Evolutionary conservation across 768 basidiomycete genomes (phyloP), one percentile per base, ranked within the genome.

Genomic region (Thelephora ganbajun): DNA sequence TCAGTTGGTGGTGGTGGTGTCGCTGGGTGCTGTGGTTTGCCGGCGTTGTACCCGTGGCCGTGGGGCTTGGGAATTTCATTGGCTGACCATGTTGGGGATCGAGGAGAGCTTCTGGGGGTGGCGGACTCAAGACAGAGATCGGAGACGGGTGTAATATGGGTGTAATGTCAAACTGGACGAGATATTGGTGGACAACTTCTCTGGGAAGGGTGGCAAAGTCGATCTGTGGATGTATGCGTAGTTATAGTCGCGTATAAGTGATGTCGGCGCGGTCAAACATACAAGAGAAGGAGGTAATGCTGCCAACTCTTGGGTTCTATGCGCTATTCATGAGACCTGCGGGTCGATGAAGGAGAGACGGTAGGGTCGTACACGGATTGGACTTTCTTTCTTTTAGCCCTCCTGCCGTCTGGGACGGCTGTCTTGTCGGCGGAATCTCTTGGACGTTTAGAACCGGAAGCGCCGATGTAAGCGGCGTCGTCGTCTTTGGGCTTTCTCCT

Each of bases 141-240:
- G 88, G 84, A 11, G 80, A 79, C 16, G 87, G 87, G 52, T 76
- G 72, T 42, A 90, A 72, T 35, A 61, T 57, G 12, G 87, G 87
- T 16, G 84, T 69, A 45, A 88, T 72, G 57, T 86, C 80, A 56
- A 76, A 83, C 48, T 81, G 77, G 14, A 71, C 68, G 50, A 90
- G 71, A 61, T 90, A 90, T 49, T 78, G 76, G 58, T 85, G 74
- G 22, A 90, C 65, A 12, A 73, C 72, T 14, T 73, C 63, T 11
- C 69, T 66, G n/a, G 86, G 74, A 66, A 89, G 69, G 54, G 76
- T 76, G 41, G 70, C 67, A 59, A 90, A 88, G 57, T 89, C 83
- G 54, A 89, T 74, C 86, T 90, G 61, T 42, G 39, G 18, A 22
- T 22, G 39, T 41, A 41, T 41, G 26, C 26, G 26, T 41, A 14